Conservation (phyloP, 2,329 filamentous ascomycete species). For the Endoconidiophora polonica region DNA sequence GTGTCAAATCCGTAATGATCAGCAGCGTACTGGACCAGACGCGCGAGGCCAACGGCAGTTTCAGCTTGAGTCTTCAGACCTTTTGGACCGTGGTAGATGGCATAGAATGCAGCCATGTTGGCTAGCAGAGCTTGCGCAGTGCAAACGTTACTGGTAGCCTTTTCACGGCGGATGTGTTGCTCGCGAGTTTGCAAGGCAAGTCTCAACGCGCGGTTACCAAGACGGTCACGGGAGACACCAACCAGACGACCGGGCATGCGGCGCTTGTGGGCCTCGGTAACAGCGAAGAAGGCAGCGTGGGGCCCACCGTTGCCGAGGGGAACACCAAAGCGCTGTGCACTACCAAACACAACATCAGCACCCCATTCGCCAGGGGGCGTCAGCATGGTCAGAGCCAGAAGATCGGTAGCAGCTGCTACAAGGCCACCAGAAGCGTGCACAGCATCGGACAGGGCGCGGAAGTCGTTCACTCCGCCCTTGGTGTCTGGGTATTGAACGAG, state of each 20-base stretch:
- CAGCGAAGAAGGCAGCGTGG: conserved; percentile 94
- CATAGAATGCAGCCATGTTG: conserved; percentile 93
- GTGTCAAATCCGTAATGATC: conserved; percentile 47
- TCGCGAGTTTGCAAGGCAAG: conserved; percentile 83
- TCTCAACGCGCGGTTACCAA: conserved; percentile 65
- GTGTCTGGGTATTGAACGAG: conserved; percentile 93
- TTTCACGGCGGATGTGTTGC: conserved; percentile 90
- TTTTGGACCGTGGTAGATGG: conserved; percentile 77
- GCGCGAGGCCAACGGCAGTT: conserved; percentile 54
- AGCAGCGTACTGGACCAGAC: conserved; percentile 49
- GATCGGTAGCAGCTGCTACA: conserved; percentile 76
- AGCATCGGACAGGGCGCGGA: conserved; percentile 52
- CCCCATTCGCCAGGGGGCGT: conserved; percentile 88
- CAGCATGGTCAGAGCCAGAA: conserved; percentile 71
- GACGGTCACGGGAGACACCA: conserved; percentile 78
- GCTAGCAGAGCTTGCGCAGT: conserved; percentile 86
- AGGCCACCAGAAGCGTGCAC: conserved; percentile 65
- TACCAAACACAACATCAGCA: conserved; percentile 88
- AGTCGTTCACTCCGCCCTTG: conserved; percentile 63
- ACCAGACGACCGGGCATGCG: conserved; percentile 86
- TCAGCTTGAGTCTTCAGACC: conserved; percentile 74
- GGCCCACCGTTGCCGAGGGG: conserved; percentile 85
- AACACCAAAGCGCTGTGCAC: conserved; percentile 78
- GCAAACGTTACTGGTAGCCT: conserved; percentile 95
- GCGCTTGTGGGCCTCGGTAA: conserved; percentile 78